Base-by-base conservation (phyloP, 2,329 filamentous ascomycete genomes). In the Aspergillus unguis region DNA sequence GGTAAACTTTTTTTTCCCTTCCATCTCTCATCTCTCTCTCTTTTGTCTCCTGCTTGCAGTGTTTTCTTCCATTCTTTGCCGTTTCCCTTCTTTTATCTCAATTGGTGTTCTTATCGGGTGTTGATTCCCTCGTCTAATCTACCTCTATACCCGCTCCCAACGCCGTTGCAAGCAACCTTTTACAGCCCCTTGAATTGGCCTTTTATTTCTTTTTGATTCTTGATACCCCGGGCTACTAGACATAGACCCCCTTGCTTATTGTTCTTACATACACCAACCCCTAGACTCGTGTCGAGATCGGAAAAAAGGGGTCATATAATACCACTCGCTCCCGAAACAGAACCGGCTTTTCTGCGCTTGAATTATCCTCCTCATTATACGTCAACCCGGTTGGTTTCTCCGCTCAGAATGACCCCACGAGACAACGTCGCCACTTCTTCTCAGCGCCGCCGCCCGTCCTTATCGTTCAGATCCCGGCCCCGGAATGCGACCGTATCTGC, bases 391-490 rank as follows among this genome's bases (percentile, higher is more conserved):
- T 40, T 41, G 35, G 42, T 36, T 50, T 55, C 33, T 44, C 44
- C 48, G 28, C 42, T 53, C 58, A 50, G 54, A 47, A 70, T 71
- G 67, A 60, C 64, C 52, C 62, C 65, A 54, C 61, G 65, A 60
- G 70, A 73, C 44, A 56, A 58, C 5, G 59, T 47, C 43, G 52
- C 61, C 28, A 53, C 62, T 52, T 58, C 68, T 28, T 58, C 67
- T 27, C 36, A 43, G 35, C 64, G 65, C 31, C 69, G 71, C 53
- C 68, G 70, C 56, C 65, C 71, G 29, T 75, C 74, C 11, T 56
- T 75, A 35, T 67, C 71, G 9, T 59, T 70, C 48, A 67, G 64
- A 53, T 50, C 64, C 47, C 70, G 72, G 42, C 71, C 73, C 10
- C 66, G 66, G 27, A 75, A 71, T 5, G 64, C 71, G 4, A 62